phyloP scores from a whole-genome alignment of 2,329 filamentous ascomycete species.

The Claviceps digitariae region DNA sequence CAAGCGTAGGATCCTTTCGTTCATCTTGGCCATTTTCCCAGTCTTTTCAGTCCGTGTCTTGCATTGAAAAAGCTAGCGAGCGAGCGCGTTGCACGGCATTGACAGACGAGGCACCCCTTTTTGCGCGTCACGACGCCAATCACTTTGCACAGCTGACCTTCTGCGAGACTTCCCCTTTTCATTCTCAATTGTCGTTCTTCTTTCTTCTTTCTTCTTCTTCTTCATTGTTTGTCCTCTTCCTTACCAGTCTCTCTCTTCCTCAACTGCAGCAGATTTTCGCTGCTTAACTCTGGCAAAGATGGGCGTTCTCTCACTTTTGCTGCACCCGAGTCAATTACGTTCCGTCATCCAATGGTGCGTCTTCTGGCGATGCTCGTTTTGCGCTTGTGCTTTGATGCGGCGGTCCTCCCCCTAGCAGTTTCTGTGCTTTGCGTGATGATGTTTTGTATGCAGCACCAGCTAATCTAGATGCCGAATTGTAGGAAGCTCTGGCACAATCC shows the following conservation, averaged over 20 bases:
- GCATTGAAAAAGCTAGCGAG: neutral
- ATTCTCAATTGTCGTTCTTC: neutral
- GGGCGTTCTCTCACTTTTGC: constrained; percentile 55
- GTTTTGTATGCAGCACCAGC: neutral
- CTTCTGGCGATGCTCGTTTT: neutral
- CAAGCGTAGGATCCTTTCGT: neutral
- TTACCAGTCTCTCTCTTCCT: neutral
- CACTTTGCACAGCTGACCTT: neutral
- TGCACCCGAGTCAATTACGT: constrained; percentile 67
- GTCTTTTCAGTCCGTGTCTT: neutral
- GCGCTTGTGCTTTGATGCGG: no score
- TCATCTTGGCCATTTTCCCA: no score
- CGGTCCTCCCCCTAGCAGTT: neutral
- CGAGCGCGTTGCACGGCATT: neutral
- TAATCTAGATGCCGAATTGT: constrained; percentile 4
- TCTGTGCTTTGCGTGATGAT: no score
- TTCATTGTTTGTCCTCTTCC: neutral
- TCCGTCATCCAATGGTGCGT: constrained; percentile 74
- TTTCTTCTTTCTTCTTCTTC: neutral
- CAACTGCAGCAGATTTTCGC: neutral
- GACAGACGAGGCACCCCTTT: neutral
- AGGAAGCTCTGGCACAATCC: constrained; percentile 98
- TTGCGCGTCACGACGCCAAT: neutral
- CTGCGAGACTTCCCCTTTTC: neutral
- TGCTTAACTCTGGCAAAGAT: constrained; percentile 29